Evolutionary conservation across 176 grass and related monocot species (phyloP), one percentile per base, ranked within the genome.

Genomic region (Alloteropsis semialata): DNA sequence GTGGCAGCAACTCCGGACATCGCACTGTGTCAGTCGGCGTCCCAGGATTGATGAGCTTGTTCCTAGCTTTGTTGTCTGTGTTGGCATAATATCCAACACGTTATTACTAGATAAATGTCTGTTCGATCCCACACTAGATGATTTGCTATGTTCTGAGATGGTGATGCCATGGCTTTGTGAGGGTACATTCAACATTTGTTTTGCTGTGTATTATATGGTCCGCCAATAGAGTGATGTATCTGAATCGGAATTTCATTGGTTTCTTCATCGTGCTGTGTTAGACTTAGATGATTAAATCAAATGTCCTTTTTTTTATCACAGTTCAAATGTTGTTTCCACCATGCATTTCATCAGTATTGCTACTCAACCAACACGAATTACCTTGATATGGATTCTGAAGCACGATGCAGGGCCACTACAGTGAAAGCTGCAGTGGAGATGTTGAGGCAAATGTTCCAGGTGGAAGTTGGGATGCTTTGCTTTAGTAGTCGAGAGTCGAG

Each of bases 51-150:
- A 76, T 84, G 76, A 72, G 70, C 75, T 11, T 88, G 73, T 81
- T 81, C 48, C 54, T 81, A 8, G 63, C 45, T 18, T 80, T 88
- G 81, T 91, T 81, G 75, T 81, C 80, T 75, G 55, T 48, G 22
- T 18, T 81, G 60, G 81, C 85, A 38, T 91, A 84, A 65, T 64
- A 29, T 54, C 36, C 25, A 39, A 16, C 14, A 16, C 6, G 62
- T 8, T 43, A 2, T 37, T 28, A 41, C 16, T 61, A 64, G 51
- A 56, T 53, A n/a, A 55, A 66, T 37, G 3, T 7, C 80, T 73
- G 4, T n/a, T 14, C n/a, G 65, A 78, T 82, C 56, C 72, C 8
- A n/a, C 24, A 4, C 19, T 82, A 78, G 74, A 87, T 79, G 76
- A 61, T 84, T 64, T 22, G 44, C 24, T 76, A 17, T 77, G 36